Conservation (phyloP, 768 basidiomycete species). For the Collybiopsis confluens region DNA sequence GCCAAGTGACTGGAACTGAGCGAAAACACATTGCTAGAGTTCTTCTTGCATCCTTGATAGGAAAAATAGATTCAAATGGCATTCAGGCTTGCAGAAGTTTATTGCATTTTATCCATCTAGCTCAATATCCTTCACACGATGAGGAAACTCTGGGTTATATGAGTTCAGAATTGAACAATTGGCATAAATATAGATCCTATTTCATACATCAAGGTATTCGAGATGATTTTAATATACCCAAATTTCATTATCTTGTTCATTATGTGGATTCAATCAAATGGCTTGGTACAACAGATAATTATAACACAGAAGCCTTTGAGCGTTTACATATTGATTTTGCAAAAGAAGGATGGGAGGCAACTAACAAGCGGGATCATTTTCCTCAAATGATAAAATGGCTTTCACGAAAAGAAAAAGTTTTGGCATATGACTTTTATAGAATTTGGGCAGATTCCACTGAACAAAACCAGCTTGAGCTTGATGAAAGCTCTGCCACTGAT, state of each 20-base stretch:
- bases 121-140: constrained; percentile 12
- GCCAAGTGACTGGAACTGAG: too few species aligned
- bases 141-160: constrained; percentile 14
- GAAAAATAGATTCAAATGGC: too few species aligned
- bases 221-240: constrained; percentile 30
- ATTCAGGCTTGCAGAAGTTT: constrained; percentile 13
- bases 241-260: constrained; percentile 24
- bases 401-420: neutral
- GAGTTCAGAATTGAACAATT: constrained; percentile 14
- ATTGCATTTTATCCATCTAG: constrained; percentile 22
- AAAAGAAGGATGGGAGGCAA: too few species aligned
- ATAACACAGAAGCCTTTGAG: too few species aligned
- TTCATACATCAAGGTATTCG: constrained; percentile 20
- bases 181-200: constrained; percentile 22
- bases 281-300: too few species aligned
- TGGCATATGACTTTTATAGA: neutral
- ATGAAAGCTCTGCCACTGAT: too few species aligned
- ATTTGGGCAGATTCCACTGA: neutral
- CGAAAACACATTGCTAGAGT: too few species aligned
- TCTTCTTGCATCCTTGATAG: too few species aligned
- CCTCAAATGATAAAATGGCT: neutral
- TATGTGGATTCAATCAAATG: constrained; percentile 15
- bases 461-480: too few species aligned
- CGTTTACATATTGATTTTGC: too few species aligned
- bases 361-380: neutral